phyloP scores from a whole-genome alignment of 179 eudicot species.

The Amaranthus tricolor region DNA sequence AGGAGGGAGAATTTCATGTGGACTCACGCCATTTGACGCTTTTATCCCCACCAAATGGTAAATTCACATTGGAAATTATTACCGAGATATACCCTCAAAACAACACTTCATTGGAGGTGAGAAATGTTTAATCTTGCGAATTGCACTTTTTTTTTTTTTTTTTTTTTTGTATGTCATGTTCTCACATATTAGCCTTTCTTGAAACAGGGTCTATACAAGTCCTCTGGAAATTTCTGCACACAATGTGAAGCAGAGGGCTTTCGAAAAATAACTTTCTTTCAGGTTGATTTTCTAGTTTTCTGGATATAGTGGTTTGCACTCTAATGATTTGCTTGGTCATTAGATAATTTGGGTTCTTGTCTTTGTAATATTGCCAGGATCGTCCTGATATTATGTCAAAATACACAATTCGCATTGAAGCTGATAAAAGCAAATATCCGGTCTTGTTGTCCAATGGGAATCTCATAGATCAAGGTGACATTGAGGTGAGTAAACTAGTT shows the following conservation, averaged over 20 bases:
- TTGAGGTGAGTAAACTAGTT: constrained; percentile 51
- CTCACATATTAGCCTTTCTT: constrained; percentile 9
- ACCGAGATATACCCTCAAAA: constrained; percentile 84
- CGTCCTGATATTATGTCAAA: constrained; percentile 99
- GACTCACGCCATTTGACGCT: constrained; percentile 78
- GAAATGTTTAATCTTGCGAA: constrained; percentile 9
- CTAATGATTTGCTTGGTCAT: not conserved
- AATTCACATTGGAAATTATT: constrained; percentile 70
- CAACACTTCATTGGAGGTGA: constrained; percentile 94
- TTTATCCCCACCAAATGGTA: constrained; percentile 65
- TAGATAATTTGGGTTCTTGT: constrained; percentile 6
- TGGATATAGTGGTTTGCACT: not conserved
- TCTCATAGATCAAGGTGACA: constrained; percentile 81
- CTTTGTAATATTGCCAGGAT: constrained; percentile 42
- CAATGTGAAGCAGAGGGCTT: constrained; percentile 99
- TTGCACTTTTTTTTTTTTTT: constrained; percentile 1
- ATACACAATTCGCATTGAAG: constrained; percentile 89
- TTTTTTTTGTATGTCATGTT: not conserved
- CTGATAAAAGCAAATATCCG: constrained; percentile 81
- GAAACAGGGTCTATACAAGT: constrained; percentile 81
- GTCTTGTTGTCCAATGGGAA: constrained; percentile 92
- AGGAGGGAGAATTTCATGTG: constrained; percentile 76
- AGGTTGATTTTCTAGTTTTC: constrained; percentile 40
- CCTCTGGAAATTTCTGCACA: constrained; percentile 87
- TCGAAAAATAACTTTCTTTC: constrained; percentile 87